Conservation (phyloP, 2,329 filamentous ascomycete species). For the Trichoderma guizhouense region DNA sequence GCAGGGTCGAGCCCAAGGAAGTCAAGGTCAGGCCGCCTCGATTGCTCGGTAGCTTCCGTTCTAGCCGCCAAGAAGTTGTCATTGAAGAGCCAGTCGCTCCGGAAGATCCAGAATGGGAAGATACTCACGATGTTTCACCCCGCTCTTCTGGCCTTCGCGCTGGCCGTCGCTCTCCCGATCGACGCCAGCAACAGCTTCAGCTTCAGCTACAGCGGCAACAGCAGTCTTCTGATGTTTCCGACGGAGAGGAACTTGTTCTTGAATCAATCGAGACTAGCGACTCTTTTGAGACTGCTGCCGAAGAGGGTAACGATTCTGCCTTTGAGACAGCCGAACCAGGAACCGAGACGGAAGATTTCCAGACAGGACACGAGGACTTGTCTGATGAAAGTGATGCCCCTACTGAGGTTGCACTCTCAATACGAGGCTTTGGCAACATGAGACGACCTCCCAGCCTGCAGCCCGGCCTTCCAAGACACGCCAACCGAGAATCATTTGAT, state of each 20-base stretch:
- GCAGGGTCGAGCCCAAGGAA: slow-evolving; percentile 61
- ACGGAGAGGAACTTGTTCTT: not conserved
- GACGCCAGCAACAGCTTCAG: not conserved
- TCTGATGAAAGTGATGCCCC: slow-evolving; percentile 69
- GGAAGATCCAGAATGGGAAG: slow-evolving; percentile 88
- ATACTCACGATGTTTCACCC: slow-evolving; percentile 51
- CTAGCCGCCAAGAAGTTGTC: slow-evolving; percentile 73
- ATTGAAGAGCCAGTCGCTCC: slow-evolving; percentile 60
- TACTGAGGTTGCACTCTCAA: slow-evolving; percentile 78
- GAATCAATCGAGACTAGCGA: slow-evolving; percentile 55
- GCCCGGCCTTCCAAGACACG: slow-evolving; percentile 37
- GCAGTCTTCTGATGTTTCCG: not conserved
- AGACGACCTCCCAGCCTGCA: slow-evolving; percentile 43
- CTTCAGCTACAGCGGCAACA: not conserved
- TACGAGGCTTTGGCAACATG: slow-evolving; percentile 42
- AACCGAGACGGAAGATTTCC: slow-evolving; percentile 92
- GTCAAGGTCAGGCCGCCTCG: slow-evolving; percentile 82
- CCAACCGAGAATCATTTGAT: slow-evolving; percentile 66
- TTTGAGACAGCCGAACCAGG: slow-evolving; percentile 69
- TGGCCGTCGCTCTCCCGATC: not conserved
- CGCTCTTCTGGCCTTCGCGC: slow-evolving; percentile 21
- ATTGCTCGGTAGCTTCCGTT: slow-evolving; percentile 73
- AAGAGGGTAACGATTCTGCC: slow-evolving; percentile 45
- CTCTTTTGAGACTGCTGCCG: slow-evolving; percentile 74
- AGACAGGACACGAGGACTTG: slow-evolving; percentile 81